Evolutionary conservation across 2,329 filamentous ascomycete genomes (phyloP), one percentile per base, ranked within the genome.

Genomic region (Nemania sp.): DNA sequence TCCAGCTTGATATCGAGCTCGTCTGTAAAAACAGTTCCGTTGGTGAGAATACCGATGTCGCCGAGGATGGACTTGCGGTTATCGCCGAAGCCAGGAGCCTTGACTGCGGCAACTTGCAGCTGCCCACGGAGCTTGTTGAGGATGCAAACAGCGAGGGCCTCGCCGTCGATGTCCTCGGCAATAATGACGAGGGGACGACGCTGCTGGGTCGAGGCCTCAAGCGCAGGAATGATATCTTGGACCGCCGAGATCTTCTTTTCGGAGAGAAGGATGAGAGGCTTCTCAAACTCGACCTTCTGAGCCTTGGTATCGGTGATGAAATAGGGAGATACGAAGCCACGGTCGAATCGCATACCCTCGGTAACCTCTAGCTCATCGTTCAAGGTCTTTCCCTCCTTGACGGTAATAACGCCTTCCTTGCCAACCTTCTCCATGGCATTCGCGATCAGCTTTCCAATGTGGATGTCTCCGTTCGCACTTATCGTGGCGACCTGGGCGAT

Each of bases 191-290:
- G 90, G 67, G 95, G 95, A 68, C 95, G 91, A 78, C 95, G 93
- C 77, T 91, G 86, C 80, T 97, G 92, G 72, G 95, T 97, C 61
- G 95, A 98, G 70, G 92, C 92, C 84, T 99, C 95, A 59, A 99
- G 92, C 67, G 95, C 92, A 67, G 95, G 95, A 74, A 99, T 94
- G 75, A 99, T 98, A 80, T 99, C 95, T 83, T 98, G 94, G 62
- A 98, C 95, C 63, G 93, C 92, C 54, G 95, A 99, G 80, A 99
- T 99, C 89, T 99, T 99, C 91, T 97, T 98, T 88, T 99, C 95
- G 9, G 95, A 98, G 57, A 99, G 91, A 52, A 99, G 90, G 77
- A 99, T 95, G 76, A 99, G 81, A 68, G 95, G 95, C 87, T 99
- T 98, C 88, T 99, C 95, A 70, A 99, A 99, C 83, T 99, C 95